Base-by-base conservation (phyloP, 2,329 filamentous ascomycete genomes). In the Fusarium sp. region DNA sequence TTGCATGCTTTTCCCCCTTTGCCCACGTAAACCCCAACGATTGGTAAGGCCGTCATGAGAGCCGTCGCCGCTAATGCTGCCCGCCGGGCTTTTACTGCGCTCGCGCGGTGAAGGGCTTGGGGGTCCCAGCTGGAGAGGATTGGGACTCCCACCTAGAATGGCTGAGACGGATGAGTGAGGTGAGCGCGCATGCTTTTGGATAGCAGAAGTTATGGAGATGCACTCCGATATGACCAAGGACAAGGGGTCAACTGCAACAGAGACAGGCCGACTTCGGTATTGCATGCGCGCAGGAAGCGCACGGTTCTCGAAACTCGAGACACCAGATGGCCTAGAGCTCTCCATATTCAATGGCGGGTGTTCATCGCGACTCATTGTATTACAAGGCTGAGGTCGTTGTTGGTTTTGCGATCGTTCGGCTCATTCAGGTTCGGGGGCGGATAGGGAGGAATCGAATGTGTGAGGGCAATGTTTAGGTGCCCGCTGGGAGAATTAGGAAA, bases 161-260 rank as follows among this genome's bases (percentile, higher is more conserved):
- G 95, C 95, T 40, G 96, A 94, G 46, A 99, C 96, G 7, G 94
- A 98, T 14, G 94, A 97, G 79, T 98, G 94, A 49, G 94, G 94
- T 86, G 95, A 98, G 71, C 96, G 92, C 70, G 94, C 92, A 87
- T 98, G 92, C 83, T 99, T 99, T 77, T 97, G 94, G 88, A 99
- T 98, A 66, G 94, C 94, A 68, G 95, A 98, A 16, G 96, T 98
- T 82, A 99, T 95, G 47, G 94, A 95, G 78, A 98, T 98, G 81
- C 96, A 99, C 90, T 99, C 96, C 81, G 95, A 97, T 69, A 97
- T 97, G 71, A 99, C 94, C 75, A 99, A 85, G 51, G 94, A 94
- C 61, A 97, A 91, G 3, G 94, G 94, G 77, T 97, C 93, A 72
- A 97, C 92, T 45, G 94, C 93, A 68, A 97, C 93, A 34, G 92